These are phyloP conservation scores for Flaveria ramosissima DNA, from an alignment of 129 eudicot species.

Conservation along the genomic window DNA sequence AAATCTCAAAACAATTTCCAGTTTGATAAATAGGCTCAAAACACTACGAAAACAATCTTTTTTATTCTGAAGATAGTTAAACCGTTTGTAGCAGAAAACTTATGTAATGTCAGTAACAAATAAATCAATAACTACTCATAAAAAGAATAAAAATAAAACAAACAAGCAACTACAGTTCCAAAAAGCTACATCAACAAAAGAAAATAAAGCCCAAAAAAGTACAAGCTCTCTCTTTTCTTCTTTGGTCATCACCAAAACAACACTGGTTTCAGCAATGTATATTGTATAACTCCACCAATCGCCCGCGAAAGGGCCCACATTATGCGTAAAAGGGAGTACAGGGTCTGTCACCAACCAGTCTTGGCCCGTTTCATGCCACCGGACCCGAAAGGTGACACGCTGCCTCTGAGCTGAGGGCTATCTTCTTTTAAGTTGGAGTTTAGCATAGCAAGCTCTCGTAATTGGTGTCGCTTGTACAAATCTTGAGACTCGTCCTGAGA, in stretches of 20 bases:
- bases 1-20: too few species aligned
- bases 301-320: not conserved
- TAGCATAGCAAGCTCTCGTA: conserved; percentile 85
- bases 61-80: not conserved
- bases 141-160: not conserved
- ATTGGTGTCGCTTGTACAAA: conserved; percentile 73
- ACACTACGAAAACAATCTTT: not conserved
- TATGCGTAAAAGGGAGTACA: conserved; percentile 2
- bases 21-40: not conserved
- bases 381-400: conserved; percentile 87
- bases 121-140: conserved; percentile 26
- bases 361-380: conserved; percentile 89
- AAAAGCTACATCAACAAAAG: conserved; percentile 5
- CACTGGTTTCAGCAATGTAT: not conserved
- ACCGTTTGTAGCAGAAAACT: conserved; percentile 1
- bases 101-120: conserved; percentile 29
- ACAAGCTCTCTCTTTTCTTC: conserved; percentile 11
- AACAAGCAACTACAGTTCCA: not conserved
- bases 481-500: conserved; percentile 87
- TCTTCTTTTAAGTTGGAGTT: conserved; percentile 93
- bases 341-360: conserved; percentile 43
- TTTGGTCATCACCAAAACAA: conserved; percentile 21
- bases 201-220: not conserved
- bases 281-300: conserved; percentile 2
- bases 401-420: conserved; percentile 93